phyloP scores from a whole-genome alignment of 2,329 filamentous ascomycete genomes.

The Talaromyces funiculosus region DNA sequence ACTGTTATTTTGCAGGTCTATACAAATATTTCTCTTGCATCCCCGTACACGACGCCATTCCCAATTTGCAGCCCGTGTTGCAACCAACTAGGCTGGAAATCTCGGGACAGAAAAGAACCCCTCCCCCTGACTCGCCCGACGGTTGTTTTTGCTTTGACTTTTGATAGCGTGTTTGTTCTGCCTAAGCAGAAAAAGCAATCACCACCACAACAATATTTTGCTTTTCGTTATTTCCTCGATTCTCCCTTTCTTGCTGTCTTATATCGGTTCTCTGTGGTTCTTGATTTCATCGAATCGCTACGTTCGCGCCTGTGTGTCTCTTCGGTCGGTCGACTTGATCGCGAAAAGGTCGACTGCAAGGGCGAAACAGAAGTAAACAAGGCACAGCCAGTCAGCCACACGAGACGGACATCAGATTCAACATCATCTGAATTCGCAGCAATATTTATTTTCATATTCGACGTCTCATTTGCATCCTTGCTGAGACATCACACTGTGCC shows the following conservation, averaged over 20 bases:
- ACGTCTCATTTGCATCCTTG: slow-evolving; percentile 1
- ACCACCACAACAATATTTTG: not conserved
- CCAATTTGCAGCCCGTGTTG: not conserved
- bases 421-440: slow-evolving; percentile 10
- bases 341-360: slow-evolving; percentile 1
- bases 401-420: slow-evolving; percentile 8
- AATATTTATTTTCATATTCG: not conserved
- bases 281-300: not conserved
- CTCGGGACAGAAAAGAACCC: not conserved
- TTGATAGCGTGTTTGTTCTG: not conserved
- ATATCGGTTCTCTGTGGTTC: not conserved
- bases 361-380: slow-evolving; percentile 1
- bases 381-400: not conserved
- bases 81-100: not conserved
- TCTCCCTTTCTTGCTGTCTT: not conserved
- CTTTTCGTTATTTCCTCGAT: not conserved
- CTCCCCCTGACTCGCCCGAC: not conserved
- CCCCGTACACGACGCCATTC: not conserved
- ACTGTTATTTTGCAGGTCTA: not conserved
- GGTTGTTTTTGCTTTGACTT: not conserved
- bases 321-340: not conserved
- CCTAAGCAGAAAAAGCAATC: not conserved
- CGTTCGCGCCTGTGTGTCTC: not conserved
- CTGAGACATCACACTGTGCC: slow-evolving; percentile 4
- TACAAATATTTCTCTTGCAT: not conserved